Percentiles rank a stretch among this genome's conserved stretches.
phyloP scores from a whole-genome alignment of 1,284 basidiomycete species.

The Malassezia cuniculi region DNA sequence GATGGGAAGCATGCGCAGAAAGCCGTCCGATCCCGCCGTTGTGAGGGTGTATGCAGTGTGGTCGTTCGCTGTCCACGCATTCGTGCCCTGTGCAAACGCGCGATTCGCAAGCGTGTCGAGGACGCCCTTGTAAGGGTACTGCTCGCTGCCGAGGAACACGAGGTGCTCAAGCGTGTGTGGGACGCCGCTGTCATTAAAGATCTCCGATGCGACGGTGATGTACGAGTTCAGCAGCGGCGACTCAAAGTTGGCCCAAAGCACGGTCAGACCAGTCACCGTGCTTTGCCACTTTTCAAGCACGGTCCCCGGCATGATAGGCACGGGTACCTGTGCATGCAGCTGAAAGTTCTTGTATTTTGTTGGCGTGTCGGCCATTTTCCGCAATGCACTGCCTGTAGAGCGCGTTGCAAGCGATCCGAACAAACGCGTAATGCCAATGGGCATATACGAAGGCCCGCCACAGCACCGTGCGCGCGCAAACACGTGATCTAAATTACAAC shows the following conservation, averaged over 20 bases:
- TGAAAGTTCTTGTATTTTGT: conserved; percentile 59
- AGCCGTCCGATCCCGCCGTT: conserved; percentile 92
- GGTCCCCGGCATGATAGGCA: conserved; percentile 61
- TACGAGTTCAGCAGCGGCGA: conserved; percentile 84
- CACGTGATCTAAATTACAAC: too few relatives aligned
- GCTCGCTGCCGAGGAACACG: conserved; percentile 39
- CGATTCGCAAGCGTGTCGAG: conserved; percentile 94
- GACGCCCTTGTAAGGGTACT: conserved; percentile 84
- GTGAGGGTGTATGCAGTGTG: conserved; percentile 74
- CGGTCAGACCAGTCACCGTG: conserved; percentile 59
- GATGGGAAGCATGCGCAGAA: conserved; percentile 82
- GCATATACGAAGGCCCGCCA: too few relatives aligned
- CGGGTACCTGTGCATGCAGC: conserved; percentile 58
- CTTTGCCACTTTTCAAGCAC: conserved; percentile 73
- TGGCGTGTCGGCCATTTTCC: too few relatives aligned
- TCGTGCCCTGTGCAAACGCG: conserved; percentile 74
- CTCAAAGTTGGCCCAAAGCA: conserved; percentile 50
- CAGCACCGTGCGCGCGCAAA: too few relatives aligned
- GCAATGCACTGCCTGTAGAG: too few relatives aligned
- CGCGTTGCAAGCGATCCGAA: too few relatives aligned
- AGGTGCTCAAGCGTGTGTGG: conserved; percentile 40
- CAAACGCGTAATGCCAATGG: too few relatives aligned
- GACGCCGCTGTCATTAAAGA: conserved; percentile 50
- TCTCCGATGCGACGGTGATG: conserved; percentile 84
- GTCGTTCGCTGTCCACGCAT: conserved; percentile 53